Percentiles rank a stretch among this genome's conserved stretches.
phyloP scores from a whole-genome alignment of 768 basidiomycete species.

The Hemileccinum rubropunctum region DNA sequence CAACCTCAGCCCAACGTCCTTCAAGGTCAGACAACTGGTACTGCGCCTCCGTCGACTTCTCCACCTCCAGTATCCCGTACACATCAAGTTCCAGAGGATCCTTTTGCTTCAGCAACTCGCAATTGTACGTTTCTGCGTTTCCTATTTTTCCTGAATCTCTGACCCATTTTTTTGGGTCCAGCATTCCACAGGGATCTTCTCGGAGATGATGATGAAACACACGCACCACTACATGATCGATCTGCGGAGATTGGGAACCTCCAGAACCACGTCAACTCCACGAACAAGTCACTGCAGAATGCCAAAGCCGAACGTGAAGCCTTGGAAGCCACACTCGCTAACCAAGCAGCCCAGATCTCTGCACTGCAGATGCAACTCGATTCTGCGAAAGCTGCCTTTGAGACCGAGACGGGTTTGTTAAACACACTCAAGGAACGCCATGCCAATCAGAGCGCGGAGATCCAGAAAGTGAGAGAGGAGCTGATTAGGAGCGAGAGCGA shows the following conservation, averaged over 20 bases:
- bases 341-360: constrained; percentile 72
- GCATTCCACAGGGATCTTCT: constrained; percentile 53
- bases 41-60: constrained; percentile 25
- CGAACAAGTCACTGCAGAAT: constrained; percentile 65
- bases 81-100: constrained; percentile 37
- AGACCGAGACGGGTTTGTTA: constrained; percentile 75
- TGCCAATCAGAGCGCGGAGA: constrained; percentile 62
- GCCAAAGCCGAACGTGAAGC: constrained; percentile 63
- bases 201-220: constrained; percentile 61
- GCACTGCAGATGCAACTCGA: constrained; percentile 81
- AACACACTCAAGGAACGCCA: constrained; percentile 67
- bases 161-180: constrained; percentile 9
- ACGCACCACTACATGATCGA: constrained; percentile 58
- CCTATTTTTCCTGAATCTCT: not conserved
- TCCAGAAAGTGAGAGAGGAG: constrained; percentile 70
- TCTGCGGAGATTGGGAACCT: constrained; percentile 87
- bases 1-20: constrained; percentile 24
- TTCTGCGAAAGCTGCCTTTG: constrained; percentile 79
- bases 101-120: constrained; percentile 42
- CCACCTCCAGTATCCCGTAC: constrained; percentile 27
- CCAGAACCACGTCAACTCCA: constrained; percentile 82
- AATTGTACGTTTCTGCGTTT: constrained; percentile 17
- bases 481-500: constrained; percentile 91
- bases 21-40: constrained; percentile 40
- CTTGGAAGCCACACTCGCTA: constrained; percentile 61